Evolutionary conservation across 805 yeast genomes (phyloP).

Genomic region (Starmerella stigmatis): DNA sequence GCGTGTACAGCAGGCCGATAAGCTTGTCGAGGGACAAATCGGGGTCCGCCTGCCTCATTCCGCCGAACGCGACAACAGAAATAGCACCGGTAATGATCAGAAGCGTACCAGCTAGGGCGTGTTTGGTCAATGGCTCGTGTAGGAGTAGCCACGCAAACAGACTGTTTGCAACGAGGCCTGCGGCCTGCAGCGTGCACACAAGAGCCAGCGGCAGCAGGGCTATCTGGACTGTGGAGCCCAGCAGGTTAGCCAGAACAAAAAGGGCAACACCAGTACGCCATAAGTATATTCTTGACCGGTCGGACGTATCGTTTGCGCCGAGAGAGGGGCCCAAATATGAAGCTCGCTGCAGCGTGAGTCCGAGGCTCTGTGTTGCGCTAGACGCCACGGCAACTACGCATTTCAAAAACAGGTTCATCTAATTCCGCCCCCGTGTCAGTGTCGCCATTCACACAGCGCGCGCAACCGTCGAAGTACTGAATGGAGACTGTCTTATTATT

Average conservation of each 20-base stretch:
- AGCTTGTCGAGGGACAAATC: slow-evolving; percentile 42
- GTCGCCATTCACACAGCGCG: slow-evolving; percentile 4
- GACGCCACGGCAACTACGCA: slow-evolving; percentile 55
- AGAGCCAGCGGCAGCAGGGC: slow-evolving; percentile 73
- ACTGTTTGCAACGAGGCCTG: slow-evolving; percentile 80
- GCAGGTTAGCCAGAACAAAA: slow-evolving; percentile 60
- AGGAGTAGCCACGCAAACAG: slow-evolving; percentile 57
- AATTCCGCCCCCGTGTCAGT: too few relatives aligned
- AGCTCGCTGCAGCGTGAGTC: slow-evolving; percentile 71
- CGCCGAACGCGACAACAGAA: slow-evolving; percentile 64
- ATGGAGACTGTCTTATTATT: too few relatives aligned
- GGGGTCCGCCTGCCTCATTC: slow-evolving; percentile 39
- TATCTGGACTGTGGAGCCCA: slow-evolving; percentile 76
- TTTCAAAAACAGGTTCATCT: slow-evolving; percentile 13
- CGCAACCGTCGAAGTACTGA: too few relatives aligned
- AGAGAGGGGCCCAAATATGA: slow-evolving; percentile 41
- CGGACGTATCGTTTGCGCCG: neutral
- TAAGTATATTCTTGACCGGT: slow-evolving; percentile 25
- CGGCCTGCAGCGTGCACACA: slow-evolving; percentile 72
- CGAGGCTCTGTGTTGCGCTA: slow-evolving; percentile 69
- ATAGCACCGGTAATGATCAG: slow-evolving; percentile 66
- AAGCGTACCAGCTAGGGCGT: slow-evolving; percentile 53
- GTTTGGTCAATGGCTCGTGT: slow-evolving; percentile 53
- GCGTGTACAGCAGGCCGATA: slow-evolving; percentile 34
- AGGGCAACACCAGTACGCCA: slow-evolving; percentile 69